Conservation (phyloP, 768 basidiomycete genomes). For the Termitomyces sp. region DNA sequence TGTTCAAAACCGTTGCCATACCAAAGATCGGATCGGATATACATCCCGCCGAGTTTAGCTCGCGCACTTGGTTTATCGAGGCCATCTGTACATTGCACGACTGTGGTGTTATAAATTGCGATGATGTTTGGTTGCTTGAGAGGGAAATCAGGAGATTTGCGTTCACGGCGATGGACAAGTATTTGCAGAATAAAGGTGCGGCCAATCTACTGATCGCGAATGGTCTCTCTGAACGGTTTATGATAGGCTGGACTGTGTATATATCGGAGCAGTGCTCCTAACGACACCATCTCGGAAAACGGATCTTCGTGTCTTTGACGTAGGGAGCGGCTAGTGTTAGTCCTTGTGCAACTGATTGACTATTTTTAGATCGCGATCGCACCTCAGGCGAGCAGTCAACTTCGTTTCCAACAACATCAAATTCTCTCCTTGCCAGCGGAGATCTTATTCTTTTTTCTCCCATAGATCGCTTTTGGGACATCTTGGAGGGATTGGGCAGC, state of each 20-base stretch:
- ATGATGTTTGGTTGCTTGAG: conserved; percentile 43
- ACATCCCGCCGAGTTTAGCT: conserved; percentile 33
- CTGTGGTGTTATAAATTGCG: conserved; percentile 40
- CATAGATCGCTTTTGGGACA: not conserved
- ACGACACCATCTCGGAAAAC: not conserved
- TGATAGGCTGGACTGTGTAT: conserved; percentile 28
- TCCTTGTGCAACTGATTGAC: not conserved
- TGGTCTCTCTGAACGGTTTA: not conserved
- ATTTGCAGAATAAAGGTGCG: conserved; percentile 37
- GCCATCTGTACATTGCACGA: conserved; percentile 41
- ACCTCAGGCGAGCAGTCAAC: not conserved
- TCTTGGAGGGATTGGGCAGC: not conserved
- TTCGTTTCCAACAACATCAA: not conserved
- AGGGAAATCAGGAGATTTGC: conserved; percentile 39
- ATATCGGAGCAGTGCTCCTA: conserved; percentile 24
- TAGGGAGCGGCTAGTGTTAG: not conserved
- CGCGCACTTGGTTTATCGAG: conserved; percentile 43
- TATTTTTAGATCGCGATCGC: not conserved
- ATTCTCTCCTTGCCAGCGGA: too few relatives aligned
- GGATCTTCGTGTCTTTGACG: not conserved
- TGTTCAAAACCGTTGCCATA: conserved; percentile 39
- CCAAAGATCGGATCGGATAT: conserved; percentile 22
- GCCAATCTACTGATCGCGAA: not conserved
- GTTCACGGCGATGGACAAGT: conserved; percentile 45
- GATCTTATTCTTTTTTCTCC: not conserved